These are phyloP conservation scores for Nicotiana tabacum DNA, from an alignment of 257 asterid species.

Conservation along the genomic window DNA sequence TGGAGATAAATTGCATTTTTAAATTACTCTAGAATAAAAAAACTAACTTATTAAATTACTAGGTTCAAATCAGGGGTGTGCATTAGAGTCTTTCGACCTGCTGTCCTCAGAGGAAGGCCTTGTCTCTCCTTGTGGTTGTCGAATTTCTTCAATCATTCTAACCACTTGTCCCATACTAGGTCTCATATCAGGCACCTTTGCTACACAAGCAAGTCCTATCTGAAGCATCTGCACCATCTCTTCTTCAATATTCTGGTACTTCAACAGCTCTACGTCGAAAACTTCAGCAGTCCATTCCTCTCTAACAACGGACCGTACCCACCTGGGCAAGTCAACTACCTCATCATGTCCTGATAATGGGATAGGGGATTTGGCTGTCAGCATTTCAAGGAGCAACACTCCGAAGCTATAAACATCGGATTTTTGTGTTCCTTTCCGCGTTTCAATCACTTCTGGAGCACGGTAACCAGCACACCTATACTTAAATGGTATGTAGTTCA, in stretches of 20 bases:
- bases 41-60: not conserved
- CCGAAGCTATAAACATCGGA: slow-evolving; percentile 95
- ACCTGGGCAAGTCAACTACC: slow-evolving; percentile 75
- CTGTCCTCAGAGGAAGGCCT: slow-evolving; percentile 70
- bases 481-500: slow-evolving; percentile 44
- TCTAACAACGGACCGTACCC: slow-evolving; percentile 89
- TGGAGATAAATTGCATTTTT: slow-evolving; percentile 13
- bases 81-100: slow-evolving; percentile 11
- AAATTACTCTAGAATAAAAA: not conserved
- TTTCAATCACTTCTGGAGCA: slow-evolving; percentile 83
- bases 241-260: slow-evolving; percentile 56
- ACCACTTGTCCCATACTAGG: slow-evolving; percentile 74
- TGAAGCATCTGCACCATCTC: slow-evolving; percentile 98
- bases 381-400: slow-evolving; percentile 78
- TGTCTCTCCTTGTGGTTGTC: slow-evolving; percentile 44
- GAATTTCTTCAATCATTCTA: slow-evolving; percentile 59
- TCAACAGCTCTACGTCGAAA: slow-evolving; percentile 66
- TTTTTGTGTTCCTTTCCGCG: slow-evolving; percentile 57
- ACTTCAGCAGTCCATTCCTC: slow-evolving; percentile 99
- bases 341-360: slow-evolving; percentile 55
- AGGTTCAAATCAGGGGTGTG: not conserved
- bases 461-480: slow-evolving; percentile 71
- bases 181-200: slow-evolving; percentile 52
- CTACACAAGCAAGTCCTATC: slow-evolving; percentile 75
- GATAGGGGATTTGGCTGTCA: slow-evolving; percentile 79